Evolutionary conservation across 208 protist species (phyloP), one percentile per base, ranked within the genome.

Genomic region (Wallacemonas sp.): DNA sequence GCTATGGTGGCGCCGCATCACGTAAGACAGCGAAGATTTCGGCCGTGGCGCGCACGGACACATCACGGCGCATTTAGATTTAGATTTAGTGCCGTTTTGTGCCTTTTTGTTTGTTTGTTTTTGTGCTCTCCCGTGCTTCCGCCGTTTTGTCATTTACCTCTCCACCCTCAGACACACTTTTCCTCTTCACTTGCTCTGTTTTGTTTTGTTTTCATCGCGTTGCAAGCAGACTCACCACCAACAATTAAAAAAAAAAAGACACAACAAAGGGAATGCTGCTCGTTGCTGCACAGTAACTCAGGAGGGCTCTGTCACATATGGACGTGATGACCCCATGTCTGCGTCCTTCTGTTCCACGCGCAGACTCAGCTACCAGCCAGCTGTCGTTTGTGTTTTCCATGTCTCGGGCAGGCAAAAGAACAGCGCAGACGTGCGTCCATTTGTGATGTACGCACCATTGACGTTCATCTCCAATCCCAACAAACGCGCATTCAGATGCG

Each of bases 1-100:
- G 72, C 29, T 93, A 74, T 52, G 78, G 82, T 45, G 64, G 57
- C 7, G 76, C 70, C 10, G 76, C 74, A 2, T 48, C 62, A 12
- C 41, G 62, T 28, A 57, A 52, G 23, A 31, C 57, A 7, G 57
- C 42, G 10, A 64, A 64, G 22, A 50, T 50, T 18, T 64, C 57
- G 45, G 57, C 36, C 23, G 57, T 64, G 11, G 25, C 57, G 16
- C 57, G 57, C 57, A 50, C 10, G 2, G 57, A 26, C 14, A 20
- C 57, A 49, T 32, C 57, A 10, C 23, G 29, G 45, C 42, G 32
- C 28, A 64, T 55, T 57, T 65, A 62, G 48, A 72, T 45, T 23
- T 49, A 49, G 38, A 64, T 41, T 59, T 59, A 33, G 31, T 16
- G n/a, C 44, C 23, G 0, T 67, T 57, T 67, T 38, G 8, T 31